Percentiles rank a stretch among this genome's conserved stretches.
phyloP scores from a whole-genome alignment of 345 rosid genomes.

The Schrenkiella parvula region DNA sequence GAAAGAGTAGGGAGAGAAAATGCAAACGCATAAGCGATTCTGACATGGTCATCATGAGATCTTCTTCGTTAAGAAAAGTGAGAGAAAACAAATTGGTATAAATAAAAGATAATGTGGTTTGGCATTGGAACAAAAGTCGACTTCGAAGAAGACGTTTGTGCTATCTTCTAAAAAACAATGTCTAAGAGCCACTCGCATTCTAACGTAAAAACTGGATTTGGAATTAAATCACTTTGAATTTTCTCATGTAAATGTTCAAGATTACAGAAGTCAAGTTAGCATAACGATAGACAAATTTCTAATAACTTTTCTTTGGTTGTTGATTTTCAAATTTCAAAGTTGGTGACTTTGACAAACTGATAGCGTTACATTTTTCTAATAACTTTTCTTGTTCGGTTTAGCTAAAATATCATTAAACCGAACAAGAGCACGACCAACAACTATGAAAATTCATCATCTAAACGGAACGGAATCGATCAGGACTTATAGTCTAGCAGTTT shows the following conservation, averaged over 20 bases:
- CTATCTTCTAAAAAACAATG: background rate
- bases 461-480: background rate
- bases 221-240: background rate
- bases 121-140: background rate
- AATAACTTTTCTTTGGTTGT: background rate
- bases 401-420: background rate
- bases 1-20: background rate
- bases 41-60: background rate
- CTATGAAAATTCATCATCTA: background rate
- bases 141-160: background rate
- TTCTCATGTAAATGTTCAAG: background rate
- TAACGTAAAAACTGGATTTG: background rate
- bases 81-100: background rate
- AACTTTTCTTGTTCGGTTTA: too few relatives aligned
- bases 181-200: constrained; percentile 1
- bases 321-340: background rate
- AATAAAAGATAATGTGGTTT: background rate
- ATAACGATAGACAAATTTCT: background rate
- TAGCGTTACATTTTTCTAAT: background rate
- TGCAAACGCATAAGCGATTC: background rate
- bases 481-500: too few relatives aligned
- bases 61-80: background rate
- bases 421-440: background rate
- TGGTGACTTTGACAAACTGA: background rate
- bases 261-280: background rate